Evolutionary conservation across 1,284 basidiomycete genomes (phyloP).

Genomic region (Sporisorium graminicola): DNA sequence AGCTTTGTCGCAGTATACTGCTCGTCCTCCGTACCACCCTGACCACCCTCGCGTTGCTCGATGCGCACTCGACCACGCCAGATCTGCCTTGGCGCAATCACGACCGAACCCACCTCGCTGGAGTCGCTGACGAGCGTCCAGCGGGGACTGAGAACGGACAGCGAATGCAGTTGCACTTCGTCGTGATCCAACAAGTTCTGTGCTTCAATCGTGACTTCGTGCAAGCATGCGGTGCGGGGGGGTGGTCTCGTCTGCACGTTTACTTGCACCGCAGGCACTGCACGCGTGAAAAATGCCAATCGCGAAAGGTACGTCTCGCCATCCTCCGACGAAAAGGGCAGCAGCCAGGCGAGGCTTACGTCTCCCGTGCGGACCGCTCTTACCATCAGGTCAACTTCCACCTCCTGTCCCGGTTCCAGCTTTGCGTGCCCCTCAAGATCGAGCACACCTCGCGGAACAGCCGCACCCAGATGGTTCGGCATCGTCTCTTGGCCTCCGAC

Average conservation of each 20-base stretch:
- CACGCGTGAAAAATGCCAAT: slow-evolving; percentile 24
- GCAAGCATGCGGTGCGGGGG: background rate
- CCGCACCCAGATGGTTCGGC: slow-evolving; percentile 58
- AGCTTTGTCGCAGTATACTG: slow-evolving; percentile 29
- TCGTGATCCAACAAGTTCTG: slow-evolving; percentile 12
- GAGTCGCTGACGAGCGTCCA: slow-evolving; percentile 14
- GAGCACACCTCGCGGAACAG: slow-evolving; percentile 4
- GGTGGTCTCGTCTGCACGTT: slow-evolving; percentile 20
- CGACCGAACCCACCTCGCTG: background rate
- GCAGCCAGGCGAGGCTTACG: slow-evolving; percentile 28
- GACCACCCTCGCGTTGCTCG: background rate
- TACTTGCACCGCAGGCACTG: slow-evolving; percentile 34
- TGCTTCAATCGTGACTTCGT: slow-evolving; percentile 34
- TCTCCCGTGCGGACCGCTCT: slow-evolving; percentile 13
- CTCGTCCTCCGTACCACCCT: slow-evolving; percentile 11
- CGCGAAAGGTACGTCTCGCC: slow-evolving; percentile 39
- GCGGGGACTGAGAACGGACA: slow-evolving; percentile 26
- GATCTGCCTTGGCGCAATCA: slow-evolving; percentile 20
- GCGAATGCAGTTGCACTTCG: slow-evolving; percentile 17
- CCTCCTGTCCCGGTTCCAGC: slow-evolving; percentile 40
- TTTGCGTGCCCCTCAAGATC: background rate
- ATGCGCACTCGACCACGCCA: slow-evolving; percentile 29
- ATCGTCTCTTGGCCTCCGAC: slow-evolving; percentile 36
- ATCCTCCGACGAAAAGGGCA: slow-evolving; percentile 24
- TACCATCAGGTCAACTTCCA: slow-evolving; percentile 15